phyloP scores from a whole-genome alignment of 2,329 filamentous ascomycete species.

The Monosporascus ibericus region DNA sequence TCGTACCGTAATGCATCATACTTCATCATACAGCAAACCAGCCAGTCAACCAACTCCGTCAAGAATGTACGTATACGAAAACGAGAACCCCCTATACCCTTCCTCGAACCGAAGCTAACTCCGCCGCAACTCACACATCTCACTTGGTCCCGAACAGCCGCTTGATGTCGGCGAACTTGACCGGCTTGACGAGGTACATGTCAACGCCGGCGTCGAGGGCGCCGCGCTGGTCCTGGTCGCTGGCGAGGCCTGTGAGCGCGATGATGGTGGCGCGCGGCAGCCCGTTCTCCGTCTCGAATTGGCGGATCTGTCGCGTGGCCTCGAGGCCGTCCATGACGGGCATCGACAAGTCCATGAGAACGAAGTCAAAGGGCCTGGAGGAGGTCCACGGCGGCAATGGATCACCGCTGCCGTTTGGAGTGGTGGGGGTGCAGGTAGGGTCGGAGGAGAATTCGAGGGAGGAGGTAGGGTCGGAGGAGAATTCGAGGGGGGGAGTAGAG shows the following conservation, averaged over 20 bases:
- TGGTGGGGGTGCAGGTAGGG: no score
- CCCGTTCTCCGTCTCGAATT: constrained; percentile 36
- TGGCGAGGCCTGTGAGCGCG: constrained; percentile 47
- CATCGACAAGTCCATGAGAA: constrained; percentile 49
- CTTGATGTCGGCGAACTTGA: constrained; percentile 6
- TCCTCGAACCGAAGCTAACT: no score
- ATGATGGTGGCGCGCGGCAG: constrained; percentile 39
- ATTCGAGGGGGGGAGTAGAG: no score
- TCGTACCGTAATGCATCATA: no score
- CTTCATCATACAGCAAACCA: no score
- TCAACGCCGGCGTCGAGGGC: constrained; percentile 27
- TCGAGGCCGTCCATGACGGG: constrained; percentile 47
- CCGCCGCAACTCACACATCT: no score
- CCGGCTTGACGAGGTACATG: constrained; percentile 14
- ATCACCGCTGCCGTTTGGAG: background rate
- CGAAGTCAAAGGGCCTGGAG: constrained; percentile 23
- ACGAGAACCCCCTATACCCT: no score
- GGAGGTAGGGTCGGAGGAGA: no score
- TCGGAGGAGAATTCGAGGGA: no score
- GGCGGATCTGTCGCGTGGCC: constrained; percentile 41
- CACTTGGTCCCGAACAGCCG: background rate
- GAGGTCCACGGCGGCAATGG: no score
- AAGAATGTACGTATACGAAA: no score
- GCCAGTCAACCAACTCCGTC: no score
- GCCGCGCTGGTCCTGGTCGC: constrained; percentile 40